Evolutionary conservation across 192 early-diverging fungal species (phyloP).

Genomic region (Dissophora globulifera): DNA sequence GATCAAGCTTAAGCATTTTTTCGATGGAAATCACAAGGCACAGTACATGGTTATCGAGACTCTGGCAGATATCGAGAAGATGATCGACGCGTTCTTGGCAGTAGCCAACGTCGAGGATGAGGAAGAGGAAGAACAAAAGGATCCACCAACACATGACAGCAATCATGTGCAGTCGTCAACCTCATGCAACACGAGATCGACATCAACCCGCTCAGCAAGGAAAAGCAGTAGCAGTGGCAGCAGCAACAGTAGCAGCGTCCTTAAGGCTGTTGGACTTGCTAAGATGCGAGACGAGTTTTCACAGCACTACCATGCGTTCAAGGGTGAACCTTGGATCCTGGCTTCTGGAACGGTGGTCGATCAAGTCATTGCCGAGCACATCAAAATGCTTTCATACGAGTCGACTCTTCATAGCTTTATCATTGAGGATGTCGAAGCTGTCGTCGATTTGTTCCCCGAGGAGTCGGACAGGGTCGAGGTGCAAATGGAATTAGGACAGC

Average conservation of each 20-base stretch:
- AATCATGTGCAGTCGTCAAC: constrained; percentile 4
- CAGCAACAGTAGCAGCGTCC: background rate
- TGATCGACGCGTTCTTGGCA: constrained; percentile 5
- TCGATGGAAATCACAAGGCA: constrained; percentile 1
- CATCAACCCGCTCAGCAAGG: constrained; percentile 1
- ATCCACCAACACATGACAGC: background rate
- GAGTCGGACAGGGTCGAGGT: no score
- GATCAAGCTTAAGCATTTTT: background rate
- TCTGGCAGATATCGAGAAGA: background rate
- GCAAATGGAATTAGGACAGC: no score
- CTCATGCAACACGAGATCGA: constrained; percentile 3
- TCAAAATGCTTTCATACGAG: no score
- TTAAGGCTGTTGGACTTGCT: no score
- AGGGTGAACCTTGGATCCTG: no score
- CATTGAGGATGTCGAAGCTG: no score
- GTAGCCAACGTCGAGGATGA: constrained; percentile 1
- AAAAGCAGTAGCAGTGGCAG: background rate
- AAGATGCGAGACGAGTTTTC: no score
- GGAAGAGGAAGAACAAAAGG: constrained; percentile 1
- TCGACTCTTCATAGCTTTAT: no score
- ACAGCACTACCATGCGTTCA: no score
- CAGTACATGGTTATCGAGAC: background rate
- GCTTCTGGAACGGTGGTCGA: no score
- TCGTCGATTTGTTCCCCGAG: no score
- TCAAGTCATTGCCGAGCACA: no score